Conservation (phyloP, 2,329 filamentous ascomycete genomes). For the Aspergillus sojae region DNA sequence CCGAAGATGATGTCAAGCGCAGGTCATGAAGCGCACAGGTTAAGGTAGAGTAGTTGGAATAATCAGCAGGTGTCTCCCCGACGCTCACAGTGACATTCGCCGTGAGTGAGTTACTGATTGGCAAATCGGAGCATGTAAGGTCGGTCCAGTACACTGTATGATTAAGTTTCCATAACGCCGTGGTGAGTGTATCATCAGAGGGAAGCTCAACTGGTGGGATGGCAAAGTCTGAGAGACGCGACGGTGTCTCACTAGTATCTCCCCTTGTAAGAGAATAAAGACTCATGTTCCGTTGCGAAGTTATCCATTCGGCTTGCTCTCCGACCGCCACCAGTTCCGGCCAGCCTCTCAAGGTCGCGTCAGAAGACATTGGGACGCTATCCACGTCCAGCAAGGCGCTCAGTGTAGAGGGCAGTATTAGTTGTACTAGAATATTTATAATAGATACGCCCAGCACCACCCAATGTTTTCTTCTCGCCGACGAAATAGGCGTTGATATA, state of each 20-base stretch:
- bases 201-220: not conserved
- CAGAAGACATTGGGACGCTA: not conserved
- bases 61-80: too few species aligned
- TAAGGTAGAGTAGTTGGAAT: not conserved
- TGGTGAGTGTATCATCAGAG: not conserved
- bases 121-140: not conserved
- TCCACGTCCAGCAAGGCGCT: not conserved
- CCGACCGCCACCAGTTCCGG: not conserved
- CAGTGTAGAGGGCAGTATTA: not conserved
- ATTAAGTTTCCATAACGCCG: not conserved
- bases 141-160: not conserved
- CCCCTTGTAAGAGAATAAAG: not conserved
- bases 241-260: not conserved
- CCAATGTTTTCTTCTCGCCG: not conserved
- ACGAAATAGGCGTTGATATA: not conserved
- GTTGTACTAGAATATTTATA: not conserved
- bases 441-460: not conserved
- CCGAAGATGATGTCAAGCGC: not conserved
- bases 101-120: not conserved
- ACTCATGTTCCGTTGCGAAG: not conserved
- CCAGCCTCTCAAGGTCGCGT: not conserved
- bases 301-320: not conserved
- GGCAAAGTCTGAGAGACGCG: not conserved
- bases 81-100: not conserved
- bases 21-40: not conserved